phyloP scores from a whole-genome alignment of 2,329 filamentous ascomycete genomes.

The Rosellinia necatrix region DNA sequence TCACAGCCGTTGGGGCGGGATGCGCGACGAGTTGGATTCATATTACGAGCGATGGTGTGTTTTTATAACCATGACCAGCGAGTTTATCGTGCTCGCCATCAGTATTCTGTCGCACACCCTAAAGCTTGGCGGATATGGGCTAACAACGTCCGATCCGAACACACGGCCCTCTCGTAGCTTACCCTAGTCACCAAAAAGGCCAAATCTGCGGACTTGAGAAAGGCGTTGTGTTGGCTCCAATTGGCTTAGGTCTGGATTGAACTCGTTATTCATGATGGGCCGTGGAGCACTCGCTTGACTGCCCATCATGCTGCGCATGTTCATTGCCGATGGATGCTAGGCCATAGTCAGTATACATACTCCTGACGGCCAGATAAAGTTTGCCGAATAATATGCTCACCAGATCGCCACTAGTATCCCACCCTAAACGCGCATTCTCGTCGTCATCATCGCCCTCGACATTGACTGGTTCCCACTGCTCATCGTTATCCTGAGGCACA shows the following conservation, averaged over 20 bases:
- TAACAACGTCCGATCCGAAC: neutral
- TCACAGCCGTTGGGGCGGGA: conserved; percentile 74
- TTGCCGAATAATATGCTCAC: conserved; percentile 47
- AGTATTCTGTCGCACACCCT: neutral
- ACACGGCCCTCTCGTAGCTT: neutral
- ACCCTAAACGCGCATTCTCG: conserved; percentile 70
- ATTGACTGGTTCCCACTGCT: conserved; percentile 72
- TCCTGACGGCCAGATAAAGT: too few species aligned
- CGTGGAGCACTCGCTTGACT: conserved; percentile 35
- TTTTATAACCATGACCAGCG: conserved; percentile 37
- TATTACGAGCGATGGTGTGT: conserved; percentile 43
- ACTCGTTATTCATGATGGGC: conserved; percentile 26
- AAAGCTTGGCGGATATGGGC: neutral
- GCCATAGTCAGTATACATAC: conserved; percentile 27
- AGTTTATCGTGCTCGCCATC: neutral
- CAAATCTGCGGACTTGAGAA: conserved; percentile 63
- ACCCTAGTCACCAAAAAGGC: conserved; percentile 46
- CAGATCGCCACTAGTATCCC: conserved; percentile 71
- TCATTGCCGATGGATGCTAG: conserved; percentile 51
- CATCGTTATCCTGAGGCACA: conserved; percentile 70
- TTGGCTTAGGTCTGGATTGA: conserved; percentile 36
- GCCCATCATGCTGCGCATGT: conserved; percentile 47
- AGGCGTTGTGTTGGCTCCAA: conserved; percentile 76
- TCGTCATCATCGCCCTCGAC: conserved; percentile 66
- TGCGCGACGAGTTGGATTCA: conserved; percentile 88